Evolutionary conservation across 257 asterid species (phyloP), one percentile per base, ranked within the genome.

Genomic region (Penstemon newberryi): DNA sequence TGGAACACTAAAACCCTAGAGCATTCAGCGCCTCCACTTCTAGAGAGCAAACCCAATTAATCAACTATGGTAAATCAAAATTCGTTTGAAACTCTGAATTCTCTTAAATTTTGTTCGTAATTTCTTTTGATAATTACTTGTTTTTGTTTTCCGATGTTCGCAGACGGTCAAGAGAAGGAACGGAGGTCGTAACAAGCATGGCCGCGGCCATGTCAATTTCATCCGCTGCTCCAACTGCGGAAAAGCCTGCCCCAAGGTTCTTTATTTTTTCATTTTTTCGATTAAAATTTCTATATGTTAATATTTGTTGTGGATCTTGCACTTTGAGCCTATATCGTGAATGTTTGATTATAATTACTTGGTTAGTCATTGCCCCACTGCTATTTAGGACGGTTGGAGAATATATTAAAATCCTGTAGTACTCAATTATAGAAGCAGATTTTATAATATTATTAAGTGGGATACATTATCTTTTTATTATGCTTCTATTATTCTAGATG

Each of bases 141-240:
- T 64, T 40, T 41, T 51, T 10, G 44, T 3, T 47, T 43, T 25
- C 7, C 33, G 11, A 19, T 7, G 7, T 39, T 39, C 66, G 71
- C 55, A 87, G 95, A 87, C 95, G 60, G 81, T 87, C 76, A 87
- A 83, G 85, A 60, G 91, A 65, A 85, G 95, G 71, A 87, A 87
- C 66, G 95, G 91, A 40, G 95, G 95, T 0, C 89, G 94, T 66
- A 87, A 84, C 87, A 84, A 84, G 81, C 89, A 84, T 54, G 94
- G 94, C 55, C 94, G 90, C 54, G 94, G 91, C 44, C 94, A 87
- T 54, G 75, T 70, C 66, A 85, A 84, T 12, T 82, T 82, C 77
- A 81, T 87, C 71, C 94, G 94, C 70, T 87, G 94, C 87, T 84
- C 90, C 73, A 87, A 87, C 80, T 84, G 94, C 40, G 94, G 94